Conservation (phyloP, 352 stramenopile genomes). For the Pseudoperonospora humuli region DNA sequence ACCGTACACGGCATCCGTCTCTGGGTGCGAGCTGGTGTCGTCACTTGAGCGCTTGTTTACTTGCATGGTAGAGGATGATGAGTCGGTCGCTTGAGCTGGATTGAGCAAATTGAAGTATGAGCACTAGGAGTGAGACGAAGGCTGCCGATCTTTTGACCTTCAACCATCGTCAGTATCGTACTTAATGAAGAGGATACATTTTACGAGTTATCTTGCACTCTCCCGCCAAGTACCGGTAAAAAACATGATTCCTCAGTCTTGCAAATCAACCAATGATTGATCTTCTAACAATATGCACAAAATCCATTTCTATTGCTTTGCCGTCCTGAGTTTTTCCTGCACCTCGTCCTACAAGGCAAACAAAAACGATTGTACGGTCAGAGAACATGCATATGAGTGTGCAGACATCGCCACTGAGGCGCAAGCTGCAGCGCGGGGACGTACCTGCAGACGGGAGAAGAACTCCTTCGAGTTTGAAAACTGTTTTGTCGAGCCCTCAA, state of each 20-base stretch:
- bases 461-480: conserved; percentile 87
- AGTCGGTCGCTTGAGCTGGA: conserved; percentile 6
- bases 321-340: conserved; percentile 35
- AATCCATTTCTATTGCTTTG: conserved; percentile 33
- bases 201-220: too few species aligned
- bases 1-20: conserved; percentile 65
- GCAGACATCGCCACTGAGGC: conserved; percentile 4
- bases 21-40: conserved; percentile 13
- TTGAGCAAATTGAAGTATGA: conserved; percentile 24
- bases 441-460: conserved; percentile 67
- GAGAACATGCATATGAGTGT: conserved; percentile 1
- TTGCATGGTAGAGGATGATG: conserved; percentile 23
- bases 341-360: conserved; percentile 30
- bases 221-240: background rate
- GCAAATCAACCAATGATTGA: background rate
- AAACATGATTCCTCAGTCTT: background rate
- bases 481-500: conserved; percentile 73
- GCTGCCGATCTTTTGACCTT: conserved; percentile 18
- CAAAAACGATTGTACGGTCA: conserved; percentile 8
- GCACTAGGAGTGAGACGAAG: background rate
- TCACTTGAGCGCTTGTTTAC: conserved; percentile 30
- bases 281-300: conserved; percentile 21
- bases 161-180: conserved; percentile 10
- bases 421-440: conserved; percentile 6
- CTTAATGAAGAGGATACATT: conserved; percentile 9